These are phyloP conservation scores for Aspergillus sp. DNA, from an alignment of 2,329 filamentous ascomycete genomes.

Conservation along the genomic window DNA sequence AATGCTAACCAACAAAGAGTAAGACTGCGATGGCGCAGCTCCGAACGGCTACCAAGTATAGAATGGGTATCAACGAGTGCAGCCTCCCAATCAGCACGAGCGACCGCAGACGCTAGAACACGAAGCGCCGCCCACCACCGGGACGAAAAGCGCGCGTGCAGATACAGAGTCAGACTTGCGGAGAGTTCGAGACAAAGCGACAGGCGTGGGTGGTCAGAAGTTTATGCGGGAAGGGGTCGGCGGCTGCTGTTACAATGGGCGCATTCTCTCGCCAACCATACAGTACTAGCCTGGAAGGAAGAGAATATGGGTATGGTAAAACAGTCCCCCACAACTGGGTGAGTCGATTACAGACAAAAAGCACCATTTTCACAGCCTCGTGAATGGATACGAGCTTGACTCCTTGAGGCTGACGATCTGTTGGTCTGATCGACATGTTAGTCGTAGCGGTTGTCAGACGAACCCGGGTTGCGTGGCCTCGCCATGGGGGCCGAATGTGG, in stretches of 20 bases:
- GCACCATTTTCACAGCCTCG: neutral
- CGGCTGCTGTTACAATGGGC: neutral
- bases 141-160: neutral
- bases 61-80: conserved; percentile 2
- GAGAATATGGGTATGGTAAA: no score
- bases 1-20: conserved; percentile 4
- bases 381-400: neutral
- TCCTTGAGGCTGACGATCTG: neutral
- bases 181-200: neutral
- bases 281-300: no score
- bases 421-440: conserved; percentile 1
- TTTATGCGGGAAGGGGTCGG: neutral
- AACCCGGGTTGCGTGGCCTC: neutral
- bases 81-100: conserved; percentile 6
- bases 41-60: conserved; percentile 5
- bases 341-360: neutral
- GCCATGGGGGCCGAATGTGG: conserved; percentile 3
- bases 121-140: conserved; percentile 5
- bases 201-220: neutral
- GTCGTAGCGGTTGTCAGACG: neutral
- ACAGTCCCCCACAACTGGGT: neutral
- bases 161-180: neutral
- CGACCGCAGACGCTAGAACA: neutral
- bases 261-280: neutral
- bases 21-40: conserved; percentile 24